Base-by-base conservation (phyloP, 106 monocot genomes). In the Phalaenopsis equestris region DNA sequence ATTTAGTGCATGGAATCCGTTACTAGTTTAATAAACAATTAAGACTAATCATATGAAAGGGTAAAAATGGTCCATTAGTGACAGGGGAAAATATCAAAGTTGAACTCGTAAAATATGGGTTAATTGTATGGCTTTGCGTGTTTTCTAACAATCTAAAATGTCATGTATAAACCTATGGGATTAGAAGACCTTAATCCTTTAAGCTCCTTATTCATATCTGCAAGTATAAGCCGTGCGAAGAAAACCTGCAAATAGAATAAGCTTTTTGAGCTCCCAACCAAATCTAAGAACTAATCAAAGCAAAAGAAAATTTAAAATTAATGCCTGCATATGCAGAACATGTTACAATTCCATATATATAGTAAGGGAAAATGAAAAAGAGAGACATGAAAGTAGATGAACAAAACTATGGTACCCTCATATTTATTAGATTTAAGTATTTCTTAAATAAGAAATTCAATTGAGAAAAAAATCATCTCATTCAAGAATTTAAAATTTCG, bases 151-250 rank as follows among this genome's bases (percentile, higher is more conserved):
- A 70, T 70, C 38, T 70, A 70, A 70, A 38, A 70, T 70, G 70
- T 70, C 70, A 74, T 74, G 74, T 74, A 74, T 42, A 78, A 61
- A 77, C 58, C 56, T 52, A 24, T 78, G 57, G 67, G 73, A 82
- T 67, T 67, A 15, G 67, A 21, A 78, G 80, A 95, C 99, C 99
- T 95, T 83, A 95, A 77, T 84, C 95, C 99, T 88, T 99, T 99
- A 73, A 99, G 85, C 86, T 99, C 99, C 70, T 99, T 99, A 65
- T 93, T 91, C 99, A 93, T 95, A 61, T 93, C 94, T 72, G 93
- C 89, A 90, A 99, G 99, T 86, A 95, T 86, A 77, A 95, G 88
- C 21, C 95, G 94, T 75, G 95, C 95, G 88, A 99, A 99, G 75
- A 95, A 95, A 23, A 99, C 99, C 99, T 99, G 88, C 79, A 83